phyloP scores from a whole-genome alignment of 768 basidiomycete genomes.

The Phlebiopsis flavidoalba region DNA sequence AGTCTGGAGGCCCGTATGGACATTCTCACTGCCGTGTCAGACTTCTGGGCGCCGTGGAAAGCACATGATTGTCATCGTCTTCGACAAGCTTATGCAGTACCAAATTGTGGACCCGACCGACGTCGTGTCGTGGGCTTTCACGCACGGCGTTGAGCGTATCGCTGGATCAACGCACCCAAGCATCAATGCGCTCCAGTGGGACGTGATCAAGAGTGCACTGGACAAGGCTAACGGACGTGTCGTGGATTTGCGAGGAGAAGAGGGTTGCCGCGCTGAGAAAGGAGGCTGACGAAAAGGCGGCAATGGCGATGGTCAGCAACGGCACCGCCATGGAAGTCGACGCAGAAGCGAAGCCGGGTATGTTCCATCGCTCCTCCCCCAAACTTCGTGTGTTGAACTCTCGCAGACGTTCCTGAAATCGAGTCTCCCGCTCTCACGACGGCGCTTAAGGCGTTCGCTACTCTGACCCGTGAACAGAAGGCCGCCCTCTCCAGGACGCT shows the following conservation, averaged over 20 bases:
- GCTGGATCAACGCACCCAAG: conserved; percentile 36
- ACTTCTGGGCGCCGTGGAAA: conserved; percentile 80
- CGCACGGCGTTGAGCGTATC: conserved; percentile 1
- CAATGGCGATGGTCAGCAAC: conserved; percentile 62
- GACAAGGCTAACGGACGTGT: conserved; percentile 92
- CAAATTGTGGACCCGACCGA: conserved; percentile 94
- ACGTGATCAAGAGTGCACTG: conserved; percentile 72
- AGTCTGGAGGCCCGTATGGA: conserved; percentile 59
- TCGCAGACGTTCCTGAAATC: conserved; percentile 39
- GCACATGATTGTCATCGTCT: conserved; percentile 88
- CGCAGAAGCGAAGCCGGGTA: conserved; percentile 61
- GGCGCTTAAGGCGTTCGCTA: conserved; percentile 70
- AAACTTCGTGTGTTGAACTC: background rate
- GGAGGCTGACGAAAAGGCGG: conserved; percentile 85
- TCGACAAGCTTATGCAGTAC: conserved; percentile 98
- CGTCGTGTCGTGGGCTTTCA: conserved; percentile 82
- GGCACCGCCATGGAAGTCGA: conserved; percentile 60
- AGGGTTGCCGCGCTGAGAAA: conserved; percentile 73
- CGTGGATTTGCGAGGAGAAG: conserved; percentile 63
- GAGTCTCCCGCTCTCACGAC: conserved; percentile 68
- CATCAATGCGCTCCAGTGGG: conserved; percentile 71
- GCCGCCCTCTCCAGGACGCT: conserved; percentile 66
- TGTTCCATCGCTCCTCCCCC: conserved; percentile 23
- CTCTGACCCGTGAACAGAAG: conserved; percentile 73
- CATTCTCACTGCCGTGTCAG: conserved; percentile 63